A percentile compares a stretch with the other conserved stretches of the same genome.
These are phyloP conservation scores for Microbotryum lychnidis-dioicae DNA, from an alignment of 1,284 basidiomycete species.

Conservation along the genomic window DNA sequence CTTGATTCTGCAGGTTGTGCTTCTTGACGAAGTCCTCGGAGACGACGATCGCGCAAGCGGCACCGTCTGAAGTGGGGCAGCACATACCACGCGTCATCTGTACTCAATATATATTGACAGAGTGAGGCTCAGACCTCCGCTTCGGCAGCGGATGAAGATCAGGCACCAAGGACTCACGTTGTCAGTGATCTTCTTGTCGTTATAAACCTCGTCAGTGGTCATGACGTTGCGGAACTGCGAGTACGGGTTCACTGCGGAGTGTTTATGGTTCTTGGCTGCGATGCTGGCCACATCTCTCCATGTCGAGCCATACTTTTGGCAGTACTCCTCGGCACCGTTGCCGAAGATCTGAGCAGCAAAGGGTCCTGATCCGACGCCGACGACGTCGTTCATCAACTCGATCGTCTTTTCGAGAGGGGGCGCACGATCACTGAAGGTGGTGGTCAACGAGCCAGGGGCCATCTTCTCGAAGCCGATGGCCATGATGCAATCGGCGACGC, in stretches of 20 bases:
- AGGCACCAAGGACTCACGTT: constrained; percentile 6
- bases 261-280: constrained; percentile 68
- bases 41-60: constrained; percentile 62
- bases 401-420: constrained; percentile 48
- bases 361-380: constrained; percentile 20
- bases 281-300: constrained; percentile 66
- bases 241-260: constrained; percentile 74
- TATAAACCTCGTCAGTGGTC: constrained; percentile 58
- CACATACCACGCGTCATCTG: constrained; percentile 80
- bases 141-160: not conserved
- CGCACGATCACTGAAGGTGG: constrained; percentile 60
- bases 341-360: constrained; percentile 52
- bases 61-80: constrained; percentile 58
- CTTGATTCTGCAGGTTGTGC: constrained; percentile 71
- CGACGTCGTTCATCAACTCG: constrained; percentile 26
- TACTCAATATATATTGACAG: constrained; percentile 25
- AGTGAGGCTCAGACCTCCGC: not conserved
- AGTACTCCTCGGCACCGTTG: constrained; percentile 59
- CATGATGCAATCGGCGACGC: constrained; percentile 64
- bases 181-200: constrained; percentile 31
- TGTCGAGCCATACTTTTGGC: constrained; percentile 61
- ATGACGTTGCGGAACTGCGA: constrained; percentile 73
- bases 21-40: constrained; percentile 71
- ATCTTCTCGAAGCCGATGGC: constrained; percentile 83
- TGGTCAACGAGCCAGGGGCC: constrained; percentile 65